A percentile compares a stretch with the other conserved stretches of the same genome.
These are phyloP conservation scores for Hylodesmum podocarpum DNA, from an alignment of 306 rosid genomes.

Conservation along the genomic window DNA sequence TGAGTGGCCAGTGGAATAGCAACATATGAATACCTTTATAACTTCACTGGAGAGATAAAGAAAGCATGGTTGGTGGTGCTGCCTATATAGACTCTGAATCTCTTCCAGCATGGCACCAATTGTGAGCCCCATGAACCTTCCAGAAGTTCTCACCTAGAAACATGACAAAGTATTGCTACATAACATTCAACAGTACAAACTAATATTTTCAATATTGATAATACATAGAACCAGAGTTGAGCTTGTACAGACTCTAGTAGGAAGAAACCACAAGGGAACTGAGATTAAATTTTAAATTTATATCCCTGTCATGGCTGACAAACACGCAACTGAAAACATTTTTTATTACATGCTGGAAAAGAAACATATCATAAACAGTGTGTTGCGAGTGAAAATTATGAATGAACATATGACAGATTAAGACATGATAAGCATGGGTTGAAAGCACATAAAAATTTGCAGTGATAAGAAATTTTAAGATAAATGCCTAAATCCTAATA, in stretches of 20 bases:
- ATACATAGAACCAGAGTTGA: conserved; percentile 37
- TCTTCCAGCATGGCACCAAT: conserved; percentile 98
- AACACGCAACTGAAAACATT: conserved; percentile 34
- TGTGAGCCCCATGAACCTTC: conserved; percentile 92
- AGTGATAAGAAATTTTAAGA: not conserved
- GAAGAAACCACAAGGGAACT: conserved; percentile 40
- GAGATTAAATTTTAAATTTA: conserved; percentile 39
- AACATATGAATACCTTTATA: conserved; percentile 68
- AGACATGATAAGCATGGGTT: conserved; percentile 5
- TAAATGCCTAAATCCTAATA: conserved; percentile 23
- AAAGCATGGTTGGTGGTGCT: conserved; percentile 96
- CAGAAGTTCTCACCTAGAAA: conserved; percentile 95
- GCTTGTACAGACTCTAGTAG: conserved; percentile 43
- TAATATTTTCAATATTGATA: conserved; percentile 37
- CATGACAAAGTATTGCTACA: conserved; percentile 43
- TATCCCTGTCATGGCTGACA: conserved; percentile 33
- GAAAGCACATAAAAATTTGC: conserved; percentile 24
- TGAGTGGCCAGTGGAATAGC: not conserved
- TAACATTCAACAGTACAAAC: conserved; percentile 41
- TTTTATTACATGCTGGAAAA: conserved; percentile 4
- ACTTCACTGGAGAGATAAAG: conserved; percentile 99
- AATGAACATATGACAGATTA: not conserved
- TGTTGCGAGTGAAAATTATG: conserved; percentile 3
- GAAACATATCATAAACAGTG: not conserved
- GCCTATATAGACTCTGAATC: conserved; percentile 89